phyloP scores from a whole-genome alignment of 139 green algal species.

The Dunaliella primolecta region DNA sequence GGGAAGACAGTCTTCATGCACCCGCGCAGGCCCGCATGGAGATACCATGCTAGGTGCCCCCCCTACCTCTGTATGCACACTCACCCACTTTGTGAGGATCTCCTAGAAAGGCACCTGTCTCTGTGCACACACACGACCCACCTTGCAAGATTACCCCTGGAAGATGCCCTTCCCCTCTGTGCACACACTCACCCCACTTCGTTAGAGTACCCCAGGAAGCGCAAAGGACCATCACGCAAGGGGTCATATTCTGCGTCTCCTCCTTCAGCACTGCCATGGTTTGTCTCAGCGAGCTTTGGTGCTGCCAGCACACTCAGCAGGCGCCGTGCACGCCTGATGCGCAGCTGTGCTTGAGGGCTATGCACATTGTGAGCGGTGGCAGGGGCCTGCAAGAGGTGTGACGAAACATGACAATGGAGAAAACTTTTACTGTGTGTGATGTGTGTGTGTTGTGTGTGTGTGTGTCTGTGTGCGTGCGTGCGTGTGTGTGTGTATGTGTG shows the following conservation, averaged over 20 bases:
- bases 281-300: neutral
- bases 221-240: neutral
- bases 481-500: no score
- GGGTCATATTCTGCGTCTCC: neutral
- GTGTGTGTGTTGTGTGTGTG: neutral
- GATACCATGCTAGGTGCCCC: no score
- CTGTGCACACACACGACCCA: no score
- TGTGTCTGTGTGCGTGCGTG: neutral
- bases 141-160: no score
- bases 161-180: no score
- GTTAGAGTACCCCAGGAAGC: neutral
- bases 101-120: no score
- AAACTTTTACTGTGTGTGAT: neutral
- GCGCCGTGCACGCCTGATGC: neutral
- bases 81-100: no score
- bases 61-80: no score
- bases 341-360: neutral
- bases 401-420: no score
- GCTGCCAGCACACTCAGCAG: neutral
- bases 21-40: no score
- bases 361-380: neutral
- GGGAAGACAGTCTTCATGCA: no score
- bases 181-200: neutral
- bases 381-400: neutral
- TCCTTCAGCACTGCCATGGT: neutral